phyloP scores from a whole-genome alignment of 2,329 filamentous ascomycete genomes.

The Elsinoe necatrix region DNA sequence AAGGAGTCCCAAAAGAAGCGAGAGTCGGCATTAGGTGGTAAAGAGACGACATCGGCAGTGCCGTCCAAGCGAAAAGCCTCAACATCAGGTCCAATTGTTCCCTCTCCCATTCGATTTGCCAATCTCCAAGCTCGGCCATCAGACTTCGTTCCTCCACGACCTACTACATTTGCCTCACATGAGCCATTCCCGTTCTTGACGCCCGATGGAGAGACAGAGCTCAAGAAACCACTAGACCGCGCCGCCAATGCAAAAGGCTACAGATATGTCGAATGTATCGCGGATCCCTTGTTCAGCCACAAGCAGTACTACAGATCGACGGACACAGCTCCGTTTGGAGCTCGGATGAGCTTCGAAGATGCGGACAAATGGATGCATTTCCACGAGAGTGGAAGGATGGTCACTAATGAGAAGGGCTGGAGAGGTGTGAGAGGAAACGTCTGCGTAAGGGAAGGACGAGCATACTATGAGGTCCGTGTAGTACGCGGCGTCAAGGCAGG shows the following conservation, averaged over 20 bases:
- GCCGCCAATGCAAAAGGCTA: conserved; percentile 64
- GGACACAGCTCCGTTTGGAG: conserved; percentile 72
- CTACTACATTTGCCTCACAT: conserved; percentile 39
- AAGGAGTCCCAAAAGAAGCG: conserved; percentile 45
- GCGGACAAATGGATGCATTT: conserved; percentile 78
- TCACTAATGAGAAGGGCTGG: conserved; percentile 89
- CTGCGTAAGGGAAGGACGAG: conserved; percentile 76
- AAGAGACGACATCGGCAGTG: conserved; percentile 32
- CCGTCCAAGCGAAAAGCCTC: conserved; percentile 32
- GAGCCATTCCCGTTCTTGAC: conserved; percentile 39
- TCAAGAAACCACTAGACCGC: conserved; percentile 42
- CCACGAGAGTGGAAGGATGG: conserved; percentile 57
- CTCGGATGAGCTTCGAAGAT: conserved; percentile 89
- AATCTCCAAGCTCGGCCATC: conserved; percentile 39
- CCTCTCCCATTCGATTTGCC: conserved; percentile 44
- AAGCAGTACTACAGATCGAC: conserved; percentile 84
- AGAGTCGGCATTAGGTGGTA: conserved; percentile 35
- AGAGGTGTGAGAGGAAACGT: conserved; percentile 86
- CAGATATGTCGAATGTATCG: conserved; percentile 83
- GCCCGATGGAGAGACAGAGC: conserved; percentile 35
- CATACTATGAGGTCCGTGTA: conserved; percentile 92
- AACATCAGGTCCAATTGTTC: conserved; percentile 27
- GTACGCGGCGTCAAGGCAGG: conserved; percentile 60
- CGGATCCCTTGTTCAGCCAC: conserved; percentile 77
- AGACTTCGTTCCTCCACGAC: conserved; percentile 44